Base-by-base conservation (phyloP, 75 land plant genomes). In the Gnetum montanum region DNA sequence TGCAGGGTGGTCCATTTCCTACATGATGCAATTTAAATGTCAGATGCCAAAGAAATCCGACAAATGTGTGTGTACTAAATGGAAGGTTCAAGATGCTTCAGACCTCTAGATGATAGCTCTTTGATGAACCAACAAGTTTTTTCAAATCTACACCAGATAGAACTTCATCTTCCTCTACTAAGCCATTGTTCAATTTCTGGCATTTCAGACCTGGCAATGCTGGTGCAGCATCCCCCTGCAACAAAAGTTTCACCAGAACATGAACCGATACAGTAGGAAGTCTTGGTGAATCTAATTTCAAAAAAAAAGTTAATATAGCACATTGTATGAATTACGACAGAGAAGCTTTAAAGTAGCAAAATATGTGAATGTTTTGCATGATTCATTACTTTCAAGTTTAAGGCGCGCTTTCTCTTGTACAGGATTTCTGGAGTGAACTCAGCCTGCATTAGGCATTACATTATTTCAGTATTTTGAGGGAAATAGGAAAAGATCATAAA, bases 1-100 rank as follows among this genome's bases (percentile, higher is more conserved):
- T 25, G 64, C 55, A 12, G 90, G 82, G 2, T 88, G 81, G 15
- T 84, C 85, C 98, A 79, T 82, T 66, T 93, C 98, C 95, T 93
- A 61, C 20, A 62, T 20, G 13, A 45, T n/a, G 37, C 6, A 53
- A 46, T 60, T 25, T 59, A 16, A 22, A 28, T 28, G 31, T 19
- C 19, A 30, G 15, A 48, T 15, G 13, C 7, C 27, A 7, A 11
- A 30, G 19, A 25, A 27, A 10, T 48, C n/a, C 27, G 27, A 48
- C 15, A 48, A 5, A 25, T 48, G 50, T 13, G 27, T 12, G 15
- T 46, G 48, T 15, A 15, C 25, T 23, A 54, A 36, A 36, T 36
- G 12, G 1, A 36, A 36, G n/a, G n/a, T n/a, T n/a, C n/a, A n/a
- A 44, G 0, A 11, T 49, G 37, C 19, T 20, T 4, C 27, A 36